Evolutionary conservation across 768 basidiomycete genomes (phyloP).

Genomic region (Astraeus odoratus): DNA sequence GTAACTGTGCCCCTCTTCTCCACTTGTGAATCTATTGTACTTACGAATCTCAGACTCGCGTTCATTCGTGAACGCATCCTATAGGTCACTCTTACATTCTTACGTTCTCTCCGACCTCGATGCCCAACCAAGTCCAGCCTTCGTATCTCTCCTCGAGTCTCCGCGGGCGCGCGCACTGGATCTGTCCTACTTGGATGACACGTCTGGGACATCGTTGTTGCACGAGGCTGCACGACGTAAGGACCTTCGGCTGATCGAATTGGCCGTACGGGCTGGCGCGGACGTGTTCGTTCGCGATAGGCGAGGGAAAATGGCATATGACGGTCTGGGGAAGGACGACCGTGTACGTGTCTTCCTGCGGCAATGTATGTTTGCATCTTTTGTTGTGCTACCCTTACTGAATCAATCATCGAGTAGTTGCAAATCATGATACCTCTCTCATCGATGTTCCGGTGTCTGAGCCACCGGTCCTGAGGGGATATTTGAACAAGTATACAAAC

Average conservation of each 20-base stretch:
- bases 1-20: conserved; percentile 33
- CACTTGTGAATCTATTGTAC: not conserved
- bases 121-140: conserved; percentile 34
- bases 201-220: conserved; percentile 69
- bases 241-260: conserved; percentile 74
- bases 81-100: conserved; percentile 61
- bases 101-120: conserved; percentile 60
- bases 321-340: conserved; percentile 71
- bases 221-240: conserved; percentile 83
- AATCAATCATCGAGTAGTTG: conserved; percentile 38
- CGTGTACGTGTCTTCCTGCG: conserved; percentile 73
- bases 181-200: conserved; percentile 73
- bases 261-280: conserved; percentile 79
- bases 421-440: conserved; percentile 72
- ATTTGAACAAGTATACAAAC: conserved; percentile 89
- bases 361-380: conserved; percentile 54
- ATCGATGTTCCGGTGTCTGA: conserved; percentile 45
- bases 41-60: conserved; percentile 57
- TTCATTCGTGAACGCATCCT: conserved; percentile 65
- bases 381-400: not conserved
- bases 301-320: conserved; percentile 62
- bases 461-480: conserved; percentile 63
- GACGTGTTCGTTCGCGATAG: conserved; percentile 84
- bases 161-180: conserved; percentile 68
- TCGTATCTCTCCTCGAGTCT: conserved; percentile 55